Conservation (phyloP, 371 early-diverging fungal species). For the Apophysomyces sp. region DNA sequence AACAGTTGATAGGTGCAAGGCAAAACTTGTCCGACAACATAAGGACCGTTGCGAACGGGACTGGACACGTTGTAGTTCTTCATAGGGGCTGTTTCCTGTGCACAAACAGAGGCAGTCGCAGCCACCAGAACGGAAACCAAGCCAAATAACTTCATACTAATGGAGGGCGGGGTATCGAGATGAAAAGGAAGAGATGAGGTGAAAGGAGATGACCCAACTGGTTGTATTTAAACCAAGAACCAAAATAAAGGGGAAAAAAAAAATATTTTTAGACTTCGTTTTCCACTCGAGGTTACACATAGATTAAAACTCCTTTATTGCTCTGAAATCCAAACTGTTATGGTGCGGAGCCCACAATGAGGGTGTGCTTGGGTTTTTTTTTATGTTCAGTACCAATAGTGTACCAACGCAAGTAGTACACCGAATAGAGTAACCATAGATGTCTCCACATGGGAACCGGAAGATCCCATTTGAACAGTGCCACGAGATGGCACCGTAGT, state of each 20-base stretch:
- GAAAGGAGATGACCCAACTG: neutral
- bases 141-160: constrained; percentile 8
- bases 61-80: constrained; percentile 40
- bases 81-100: constrained; percentile 35
- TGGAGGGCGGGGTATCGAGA: constrained; percentile 1
- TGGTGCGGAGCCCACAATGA: neutral
- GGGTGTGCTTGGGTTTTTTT: neutral
- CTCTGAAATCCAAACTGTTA: neutral
- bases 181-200: constrained; percentile 1
- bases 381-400: neutral
- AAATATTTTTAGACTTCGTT: neutral
- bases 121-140: constrained; percentile 6
- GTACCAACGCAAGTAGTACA: neutral
- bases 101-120: constrained; percentile 14
- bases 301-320: neutral
- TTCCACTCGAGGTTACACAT: neutral
- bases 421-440: neutral
- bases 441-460: neutral
- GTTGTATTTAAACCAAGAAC: neutral
- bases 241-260: neutral
- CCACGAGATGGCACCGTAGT: neutral
- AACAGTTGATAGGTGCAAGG: constrained; percentile 38
- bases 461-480: neutral
- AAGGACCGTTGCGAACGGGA: constrained; percentile 35
- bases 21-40: constrained; percentile 36